These are phyloP conservation scores for Dendrothele bispora DNA, from an alignment of 768 basidiomycete species.

Conservation along the genomic window DNA sequence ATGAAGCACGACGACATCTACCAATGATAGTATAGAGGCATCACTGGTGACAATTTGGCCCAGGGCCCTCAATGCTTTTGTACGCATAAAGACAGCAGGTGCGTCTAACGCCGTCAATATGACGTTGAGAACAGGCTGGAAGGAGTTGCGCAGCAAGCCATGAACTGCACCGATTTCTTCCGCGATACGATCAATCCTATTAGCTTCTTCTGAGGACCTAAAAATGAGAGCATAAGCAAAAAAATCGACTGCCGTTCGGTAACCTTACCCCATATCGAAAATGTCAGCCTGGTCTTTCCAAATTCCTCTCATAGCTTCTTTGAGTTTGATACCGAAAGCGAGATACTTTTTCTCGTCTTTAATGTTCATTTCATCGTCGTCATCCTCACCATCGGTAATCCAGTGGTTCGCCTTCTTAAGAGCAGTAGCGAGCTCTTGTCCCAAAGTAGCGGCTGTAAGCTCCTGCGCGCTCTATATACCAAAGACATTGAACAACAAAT, in stretches of 20 bases:
- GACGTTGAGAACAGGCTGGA: conserved; percentile 79
- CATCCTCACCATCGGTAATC: conserved; percentile 30
- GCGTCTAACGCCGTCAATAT: conserved; percentile 82
- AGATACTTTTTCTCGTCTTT: conserved; percentile 41
- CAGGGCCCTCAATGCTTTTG: conserved; percentile 88
- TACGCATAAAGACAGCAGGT: conserved; percentile 87
- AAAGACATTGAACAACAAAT: conserved; percentile 1
- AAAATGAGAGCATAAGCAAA: background rate
- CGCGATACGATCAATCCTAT: conserved; percentile 65
- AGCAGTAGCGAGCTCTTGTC: conserved; percentile 77
- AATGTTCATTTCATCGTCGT: conserved; percentile 44
- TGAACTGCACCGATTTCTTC: conserved; percentile 80
- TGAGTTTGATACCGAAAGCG: conserved; percentile 56
- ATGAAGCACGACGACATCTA: conserved; percentile 33
- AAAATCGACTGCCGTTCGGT: background rate
- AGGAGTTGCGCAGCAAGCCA: conserved; percentile 64
- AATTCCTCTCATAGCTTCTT: conserved; percentile 63
- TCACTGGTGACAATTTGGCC: conserved; percentile 91
- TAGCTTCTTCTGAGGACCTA: conserved; percentile 72
- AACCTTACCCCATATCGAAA: conserved; percentile 75
- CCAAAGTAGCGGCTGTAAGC: conserved; percentile 74
- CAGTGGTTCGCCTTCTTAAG: conserved; percentile 57
- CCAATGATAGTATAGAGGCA: conserved; percentile 74
- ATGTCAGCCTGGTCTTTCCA: conserved; percentile 78
- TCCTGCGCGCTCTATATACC: conserved; percentile 77